Percentiles rank a stretch among this genome's conserved stretches.
Evolutionary conservation across 768 basidiomycete species (phyloP).

Genomic region (Arthromyces matolae): DNA sequence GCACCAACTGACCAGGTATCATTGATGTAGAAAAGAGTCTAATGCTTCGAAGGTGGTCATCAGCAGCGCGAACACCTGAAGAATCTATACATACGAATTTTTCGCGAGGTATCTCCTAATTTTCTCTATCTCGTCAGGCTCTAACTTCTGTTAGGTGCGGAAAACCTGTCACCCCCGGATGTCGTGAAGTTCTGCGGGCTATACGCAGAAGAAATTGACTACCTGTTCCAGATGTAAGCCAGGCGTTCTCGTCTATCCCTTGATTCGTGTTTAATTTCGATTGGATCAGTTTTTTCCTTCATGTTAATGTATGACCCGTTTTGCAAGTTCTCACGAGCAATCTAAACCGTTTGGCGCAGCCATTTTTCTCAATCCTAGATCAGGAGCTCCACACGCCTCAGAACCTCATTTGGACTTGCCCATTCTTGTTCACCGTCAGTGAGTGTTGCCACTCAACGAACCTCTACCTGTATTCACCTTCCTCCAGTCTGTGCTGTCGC

Average conservation of each 20-base stretch:
- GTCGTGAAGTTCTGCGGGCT: slow-evolving; percentile 46
- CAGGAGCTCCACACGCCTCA: slow-evolving; percentile 51
- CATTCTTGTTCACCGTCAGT: slow-evolving; percentile 62
- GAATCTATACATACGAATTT: slow-evolving; percentile 33
- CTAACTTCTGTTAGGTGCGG: background rate
- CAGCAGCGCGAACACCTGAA: slow-evolving; percentile 33
- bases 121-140: background rate
- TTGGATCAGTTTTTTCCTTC: slow-evolving; percentile 53
- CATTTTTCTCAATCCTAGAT: slow-evolving; percentile 57
- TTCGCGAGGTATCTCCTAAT: slow-evolving; percentile 23
- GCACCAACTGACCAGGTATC: background rate
- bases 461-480: background rate
- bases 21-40: slow-evolving; percentile 8
- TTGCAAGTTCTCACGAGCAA: too few species aligned
- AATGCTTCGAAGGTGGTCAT: slow-evolving; percentile 14
- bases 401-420: slow-evolving; percentile 48
- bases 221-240: slow-evolving; percentile 51
- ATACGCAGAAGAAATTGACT: slow-evolving; percentile 47
- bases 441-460: slow-evolving; percentile 21
- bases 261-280: background rate
- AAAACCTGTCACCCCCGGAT: slow-evolving; percentile 32
- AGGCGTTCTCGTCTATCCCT: background rate
- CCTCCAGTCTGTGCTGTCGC: slow-evolving; percentile 63
- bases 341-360: slow-evolving; percentile 35
- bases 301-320: slow-evolving; percentile 48